Percentiles rank a stretch among this genome's conserved stretches.
These are phyloP conservation scores for Xerocomus minutiporus DNA, from an alignment of 1,284 basidiomycete genomes.

Conservation along the genomic window DNA sequence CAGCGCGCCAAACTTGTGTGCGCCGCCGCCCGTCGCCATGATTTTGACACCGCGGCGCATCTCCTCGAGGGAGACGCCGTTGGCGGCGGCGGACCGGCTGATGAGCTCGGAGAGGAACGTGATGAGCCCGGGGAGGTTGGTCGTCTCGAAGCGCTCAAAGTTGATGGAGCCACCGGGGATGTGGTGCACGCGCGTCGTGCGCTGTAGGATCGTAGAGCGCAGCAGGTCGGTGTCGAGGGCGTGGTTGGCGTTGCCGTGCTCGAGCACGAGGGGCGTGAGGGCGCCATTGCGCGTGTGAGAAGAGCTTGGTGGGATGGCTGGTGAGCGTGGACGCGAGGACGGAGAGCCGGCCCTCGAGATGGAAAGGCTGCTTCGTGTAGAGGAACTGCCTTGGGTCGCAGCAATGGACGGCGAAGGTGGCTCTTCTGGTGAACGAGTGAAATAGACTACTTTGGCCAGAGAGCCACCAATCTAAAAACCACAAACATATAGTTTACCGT, in stretches of 20 bases:
- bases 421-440: conserved; percentile 84
- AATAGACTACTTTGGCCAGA: conserved; percentile 97
- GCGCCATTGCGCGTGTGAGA: conserved; percentile 57
- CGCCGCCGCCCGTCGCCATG: conserved; percentile 97
- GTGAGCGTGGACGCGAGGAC: conserved; percentile 33
- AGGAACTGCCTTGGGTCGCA: conserved; percentile 54
- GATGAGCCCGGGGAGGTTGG: conserved; percentile 82
- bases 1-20: conserved; percentile 88
- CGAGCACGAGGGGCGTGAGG: conserved; percentile 76
- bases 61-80: conserved; percentile 82
- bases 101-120: conserved; percentile 88
- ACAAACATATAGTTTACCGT: background rate
- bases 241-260: conserved; percentile 38
- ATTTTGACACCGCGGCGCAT: conserved; percentile 96
- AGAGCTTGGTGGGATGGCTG: conserved; percentile 37
- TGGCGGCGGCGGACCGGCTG: conserved; percentile 80
- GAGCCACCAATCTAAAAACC: conserved; percentile 84
- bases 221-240: conserved; percentile 48
- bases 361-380: conserved; percentile 41
- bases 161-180: conserved; percentile 96
- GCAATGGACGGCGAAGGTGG: conserved; percentile 63
- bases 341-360: conserved; percentile 52
- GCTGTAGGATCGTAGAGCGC: conserved; percentile 62
- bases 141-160: conserved; percentile 96
- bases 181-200: conserved; percentile 63